Percentiles rank a stretch among this genome's conserved stretches.
Conservation (phyloP, 768 basidiomycete genomes). For the Russula sp. region DNA sequence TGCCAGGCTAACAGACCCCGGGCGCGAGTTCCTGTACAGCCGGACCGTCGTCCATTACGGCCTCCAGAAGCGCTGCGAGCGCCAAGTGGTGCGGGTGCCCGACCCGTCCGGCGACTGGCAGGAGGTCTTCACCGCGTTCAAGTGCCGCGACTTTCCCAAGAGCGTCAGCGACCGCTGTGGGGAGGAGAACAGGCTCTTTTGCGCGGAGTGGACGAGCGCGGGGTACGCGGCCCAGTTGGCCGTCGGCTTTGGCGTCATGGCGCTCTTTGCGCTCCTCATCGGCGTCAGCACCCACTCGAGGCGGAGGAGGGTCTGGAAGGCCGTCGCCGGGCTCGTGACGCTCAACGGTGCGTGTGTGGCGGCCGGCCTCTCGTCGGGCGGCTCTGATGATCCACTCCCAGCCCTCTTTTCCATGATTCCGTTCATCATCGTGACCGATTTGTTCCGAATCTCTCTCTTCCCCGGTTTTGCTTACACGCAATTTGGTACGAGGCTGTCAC, state of each 20-base stretch:
- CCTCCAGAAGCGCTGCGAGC: conserved; percentile 52
- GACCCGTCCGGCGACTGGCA: conserved; percentile 38
- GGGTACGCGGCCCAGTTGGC: conserved; percentile 59
- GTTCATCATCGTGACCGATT: conserved; percentile 58
- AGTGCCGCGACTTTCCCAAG: conserved; percentile 62
- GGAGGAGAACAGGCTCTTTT: conserved; percentile 51
- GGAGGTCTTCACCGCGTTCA: conserved; percentile 46
- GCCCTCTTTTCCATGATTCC: conserved; percentile 56
- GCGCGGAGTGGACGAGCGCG: conserved; percentile 66
- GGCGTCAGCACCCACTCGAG: conserved; percentile 70
- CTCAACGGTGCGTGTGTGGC: conserved; percentile 48
- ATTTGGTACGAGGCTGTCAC: conserved; percentile 41
- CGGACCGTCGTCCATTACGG: conserved; percentile 53
- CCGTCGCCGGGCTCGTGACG: conserved; percentile 57
- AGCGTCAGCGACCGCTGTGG: conserved; percentile 44
- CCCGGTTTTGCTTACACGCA: conserved; percentile 51
- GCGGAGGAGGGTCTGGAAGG: conserved; percentile 70
- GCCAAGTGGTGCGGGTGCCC: conserved; percentile 43
- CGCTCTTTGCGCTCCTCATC: conserved; percentile 53
- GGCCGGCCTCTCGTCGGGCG: neutral
- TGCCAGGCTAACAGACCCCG: conserved; percentile 36
- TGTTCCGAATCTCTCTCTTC: conserved; percentile 43
- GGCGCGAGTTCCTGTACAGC: conserved; percentile 41
- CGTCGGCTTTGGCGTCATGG: conserved; percentile 55
- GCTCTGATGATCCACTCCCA: conserved; percentile 23